Conservation (phyloP, 192 early-diverging fungal genomes). For the Backusella luteola region DNA sequence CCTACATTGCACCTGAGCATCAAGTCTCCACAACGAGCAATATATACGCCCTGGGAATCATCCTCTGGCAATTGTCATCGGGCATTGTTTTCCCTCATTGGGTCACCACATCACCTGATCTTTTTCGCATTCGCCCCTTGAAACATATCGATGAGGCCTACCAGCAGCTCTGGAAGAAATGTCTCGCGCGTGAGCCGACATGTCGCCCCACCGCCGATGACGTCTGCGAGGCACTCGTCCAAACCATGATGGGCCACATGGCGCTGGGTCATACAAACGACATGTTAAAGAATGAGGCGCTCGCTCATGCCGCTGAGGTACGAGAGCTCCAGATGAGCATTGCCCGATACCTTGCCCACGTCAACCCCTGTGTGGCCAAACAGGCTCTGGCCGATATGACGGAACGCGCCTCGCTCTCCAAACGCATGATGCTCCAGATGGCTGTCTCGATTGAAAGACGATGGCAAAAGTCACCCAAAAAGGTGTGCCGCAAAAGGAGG, state of each 20-base stretch:
- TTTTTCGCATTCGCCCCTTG: background rate
- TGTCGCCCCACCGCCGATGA: background rate
- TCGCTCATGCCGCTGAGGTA: background rate
- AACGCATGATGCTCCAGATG: background rate
- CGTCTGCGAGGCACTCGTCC: background rate
- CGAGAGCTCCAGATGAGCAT: background rate
- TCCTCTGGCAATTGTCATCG: constrained; percentile 8
- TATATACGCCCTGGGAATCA: background rate
- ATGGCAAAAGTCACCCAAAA: background rate
- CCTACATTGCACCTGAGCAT: constrained; percentile 4
- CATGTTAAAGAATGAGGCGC: background rate
- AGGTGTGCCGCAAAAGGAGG: background rate
- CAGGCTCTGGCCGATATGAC: background rate
- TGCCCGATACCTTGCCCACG: background rate
- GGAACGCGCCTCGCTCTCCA: constrained; percentile 1
- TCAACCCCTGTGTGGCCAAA: background rate
- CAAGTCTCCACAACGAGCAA: background rate
- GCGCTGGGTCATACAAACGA: background rate
- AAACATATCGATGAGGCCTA: background rate
- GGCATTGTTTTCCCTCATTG: background rate
- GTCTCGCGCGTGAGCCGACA: background rate
- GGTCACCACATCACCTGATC: background rate
- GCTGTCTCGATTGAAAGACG: background rate
- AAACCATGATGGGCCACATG: background rate
- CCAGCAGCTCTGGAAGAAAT: background rate